Conservation (phyloP, 148 eudicot genomes). For the Dianthus caryophyllus region DNA sequence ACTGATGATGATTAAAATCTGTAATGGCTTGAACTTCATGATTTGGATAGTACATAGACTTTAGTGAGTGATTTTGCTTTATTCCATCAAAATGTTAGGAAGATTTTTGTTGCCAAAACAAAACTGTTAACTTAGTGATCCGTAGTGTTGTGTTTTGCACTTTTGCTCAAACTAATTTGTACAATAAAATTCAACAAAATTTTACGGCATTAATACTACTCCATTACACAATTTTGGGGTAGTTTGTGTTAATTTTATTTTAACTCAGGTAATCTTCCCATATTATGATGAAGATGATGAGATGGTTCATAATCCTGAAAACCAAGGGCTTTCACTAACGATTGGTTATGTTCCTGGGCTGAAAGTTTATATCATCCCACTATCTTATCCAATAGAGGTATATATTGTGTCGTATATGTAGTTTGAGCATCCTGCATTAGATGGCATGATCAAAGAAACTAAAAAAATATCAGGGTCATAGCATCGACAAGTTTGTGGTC, state of each 20-base stretch:
- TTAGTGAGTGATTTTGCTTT: too few relatives aligned
- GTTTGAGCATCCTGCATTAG: not conserved
- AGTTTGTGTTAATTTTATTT: not conserved
- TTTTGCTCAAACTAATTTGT: not conserved
- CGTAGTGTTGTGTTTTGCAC: too few relatives aligned
- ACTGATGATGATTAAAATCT: too few relatives aligned
- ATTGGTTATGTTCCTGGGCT: conserved; percentile 84
- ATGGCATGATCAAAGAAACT: not conserved
- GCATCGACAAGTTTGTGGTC: conserved; percentile 57
- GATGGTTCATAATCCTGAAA: conserved; percentile 9
- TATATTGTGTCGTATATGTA: not conserved
- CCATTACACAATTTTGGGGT: not conserved
- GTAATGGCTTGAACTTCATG: too few relatives aligned
- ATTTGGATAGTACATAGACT: too few relatives aligned
- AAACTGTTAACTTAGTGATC: too few relatives aligned
- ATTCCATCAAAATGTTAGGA: too few relatives aligned
- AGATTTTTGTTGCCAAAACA: too few relatives aligned
- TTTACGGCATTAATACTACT: too few relatives aligned
- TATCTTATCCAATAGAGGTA: conserved; percentile 23
- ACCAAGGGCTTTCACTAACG: conserved; percentile 51
- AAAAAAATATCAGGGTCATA: conserved; percentile 21
- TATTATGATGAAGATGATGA: conserved; percentile 29
- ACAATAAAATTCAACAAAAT: not conserved
- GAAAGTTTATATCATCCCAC: conserved; percentile 49
- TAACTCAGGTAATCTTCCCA: conserved; percentile 27